Evolutionary conservation across 805 yeast species (phyloP).

Genomic region (Lachancea quebecensis): DNA sequence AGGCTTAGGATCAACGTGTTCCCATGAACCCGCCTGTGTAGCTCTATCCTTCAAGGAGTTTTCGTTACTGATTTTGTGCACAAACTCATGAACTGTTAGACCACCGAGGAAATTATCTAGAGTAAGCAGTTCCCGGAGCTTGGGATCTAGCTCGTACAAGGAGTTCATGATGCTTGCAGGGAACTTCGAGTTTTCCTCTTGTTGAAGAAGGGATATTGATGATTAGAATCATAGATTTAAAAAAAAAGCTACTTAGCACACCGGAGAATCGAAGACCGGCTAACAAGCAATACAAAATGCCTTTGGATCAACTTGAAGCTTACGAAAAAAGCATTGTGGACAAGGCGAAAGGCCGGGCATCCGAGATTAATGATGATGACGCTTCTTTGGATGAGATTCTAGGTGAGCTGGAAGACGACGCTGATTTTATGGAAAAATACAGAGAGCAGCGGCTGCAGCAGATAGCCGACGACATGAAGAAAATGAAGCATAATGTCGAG

Average conservation of each 20-base stretch:
- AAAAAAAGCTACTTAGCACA: too few species aligned
- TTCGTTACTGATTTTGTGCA: constrained; percentile 70
- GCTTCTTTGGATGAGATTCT: constrained; percentile 37
- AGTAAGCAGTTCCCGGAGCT: constrained; percentile 47
- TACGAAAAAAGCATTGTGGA: background rate
- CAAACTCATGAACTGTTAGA: constrained; percentile 68
- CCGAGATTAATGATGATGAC: constrained; percentile 10
- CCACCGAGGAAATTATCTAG: constrained; percentile 62
- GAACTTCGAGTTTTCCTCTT: background rate
- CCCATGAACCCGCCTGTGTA: constrained; percentile 10
- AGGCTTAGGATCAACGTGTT: constrained; percentile 77
- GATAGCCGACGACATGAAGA: constrained; percentile 38
- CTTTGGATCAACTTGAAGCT: background rate
- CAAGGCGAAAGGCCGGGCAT: background rate
- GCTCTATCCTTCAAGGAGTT: constrained; percentile 30
- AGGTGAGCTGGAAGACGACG: constrained; percentile 44
- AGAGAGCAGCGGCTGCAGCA: constrained; percentile 61
- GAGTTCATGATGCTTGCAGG: constrained; percentile 30
- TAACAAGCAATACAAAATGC: background rate
- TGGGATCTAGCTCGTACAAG: constrained; percentile 57
- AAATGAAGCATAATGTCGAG: constrained; percentile 30
- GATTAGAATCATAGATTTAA: too few species aligned
- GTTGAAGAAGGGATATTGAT: too few species aligned
- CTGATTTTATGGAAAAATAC: constrained; percentile 43
- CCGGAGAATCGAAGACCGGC: too few species aligned